Base-by-base conservation (phyloP, 371 early-diverging fungal species). In the Mucor ambiguus region DNA sequence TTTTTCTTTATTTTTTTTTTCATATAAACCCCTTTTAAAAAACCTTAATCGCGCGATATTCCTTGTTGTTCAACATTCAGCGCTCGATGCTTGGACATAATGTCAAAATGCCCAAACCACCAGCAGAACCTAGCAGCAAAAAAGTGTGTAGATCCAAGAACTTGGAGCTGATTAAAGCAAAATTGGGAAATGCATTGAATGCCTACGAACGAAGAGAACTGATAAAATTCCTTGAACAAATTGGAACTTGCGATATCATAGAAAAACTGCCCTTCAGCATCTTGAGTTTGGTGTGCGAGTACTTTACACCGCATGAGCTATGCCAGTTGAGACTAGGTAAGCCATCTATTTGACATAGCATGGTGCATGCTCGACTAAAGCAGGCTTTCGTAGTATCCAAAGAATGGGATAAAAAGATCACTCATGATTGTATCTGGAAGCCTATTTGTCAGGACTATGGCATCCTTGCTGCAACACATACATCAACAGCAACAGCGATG, bases 231-330 rank as follows among this genome's bases (percentile, higher is more conserved):
- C 14, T 71, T 8, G 58, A 63, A 16, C 29, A 37, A 37, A 22
- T 26, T 37, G 61, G 57, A 0, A 49, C 63, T 16, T 30, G 55
- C 26, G 67, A 71, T 26, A 60, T 71, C 57, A 38, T 71, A 32
- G 38, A 33, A 1, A 26, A 49, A 37, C 20, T 63, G 14, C 67
- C 71, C 5, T 32, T 60, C 20, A 26, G 32, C 11, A 29, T 67
- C 5, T 24, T 60, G 14, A 10, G 35, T 29, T 32, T 32, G 2
- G 61, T 71, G 11, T 46, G 67, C 4, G 10, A 60, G 11, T 33
- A 64, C 14, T 56, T 67, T 44, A 49, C 60, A 20, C 71, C 71
- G n/a, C 6, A 60, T 2, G 71, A 71, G n/a, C 52, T 71, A 20
- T 55, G 49, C 32, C 9, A n/a, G 7, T 14, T 71, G 30, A 59